A percentile compares a stretch with the other conserved stretches of the same genome.
These are phyloP conservation scores for Kitagawia praeruptora DNA, from an alignment of 129 eudicot genomes.

Conservation along the genomic window DNA sequence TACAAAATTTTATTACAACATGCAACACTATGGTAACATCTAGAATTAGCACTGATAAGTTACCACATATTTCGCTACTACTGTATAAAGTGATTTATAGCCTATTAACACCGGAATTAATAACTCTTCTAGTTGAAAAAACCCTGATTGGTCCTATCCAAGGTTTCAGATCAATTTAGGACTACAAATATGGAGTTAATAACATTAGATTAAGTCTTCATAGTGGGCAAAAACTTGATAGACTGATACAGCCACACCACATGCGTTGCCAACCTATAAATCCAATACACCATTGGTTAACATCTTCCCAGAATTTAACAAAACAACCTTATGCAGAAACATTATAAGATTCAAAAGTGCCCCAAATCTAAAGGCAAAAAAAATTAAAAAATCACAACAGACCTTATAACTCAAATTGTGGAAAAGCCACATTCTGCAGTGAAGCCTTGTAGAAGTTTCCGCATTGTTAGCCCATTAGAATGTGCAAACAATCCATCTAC, in stretches of 20 bases:
- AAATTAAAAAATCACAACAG: constrained; percentile 41
- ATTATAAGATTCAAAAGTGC: constrained; percentile 30
- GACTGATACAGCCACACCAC: constrained; percentile 74
- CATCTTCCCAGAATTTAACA: constrained; percentile 31
- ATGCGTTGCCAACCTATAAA: constrained; percentile 85
- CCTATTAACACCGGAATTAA: not conserved
- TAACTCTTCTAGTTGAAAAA: not conserved
- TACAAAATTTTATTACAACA: not conserved
- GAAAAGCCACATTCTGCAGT: constrained; percentile 51
- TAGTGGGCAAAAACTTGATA: constrained; percentile 63
- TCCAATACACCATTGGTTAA: constrained; percentile 59
- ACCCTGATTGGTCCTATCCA: constrained; percentile 11
- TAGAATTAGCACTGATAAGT: not conserved
- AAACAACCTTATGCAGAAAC: constrained; percentile 41
- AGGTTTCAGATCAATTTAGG: constrained; percentile 25
- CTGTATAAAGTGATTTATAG: not conserved
- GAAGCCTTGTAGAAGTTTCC: constrained; percentile 64
- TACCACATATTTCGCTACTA: not conserved
- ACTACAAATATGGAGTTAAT: constrained; percentile 32
- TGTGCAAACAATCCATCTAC: constrained; percentile 86
- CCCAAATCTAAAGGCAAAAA: constrained; percentile 44
- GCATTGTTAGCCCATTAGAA: constrained; percentile 86
- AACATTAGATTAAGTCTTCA: constrained; percentile 51
- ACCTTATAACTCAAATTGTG: constrained; percentile 54
- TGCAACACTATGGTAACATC: not conserved